phyloP scores from a whole-genome alignment of 2,329 filamentous ascomycete species.

The Exophiala sideris region DNA sequence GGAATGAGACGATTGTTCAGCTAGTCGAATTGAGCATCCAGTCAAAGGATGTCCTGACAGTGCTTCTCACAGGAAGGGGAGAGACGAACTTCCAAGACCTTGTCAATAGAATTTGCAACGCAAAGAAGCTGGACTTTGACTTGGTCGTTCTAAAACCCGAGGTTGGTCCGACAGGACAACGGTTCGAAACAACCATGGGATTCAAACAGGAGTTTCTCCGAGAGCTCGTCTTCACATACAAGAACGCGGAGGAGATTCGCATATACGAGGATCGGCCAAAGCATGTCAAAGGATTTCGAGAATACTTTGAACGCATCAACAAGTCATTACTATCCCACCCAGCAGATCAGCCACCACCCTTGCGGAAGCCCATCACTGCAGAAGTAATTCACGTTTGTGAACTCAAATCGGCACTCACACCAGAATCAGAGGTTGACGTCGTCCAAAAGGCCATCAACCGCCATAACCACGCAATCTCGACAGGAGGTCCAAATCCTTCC shows the following conservation, averaged over 20 bases:
- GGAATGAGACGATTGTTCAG: slow-evolving; percentile 86
- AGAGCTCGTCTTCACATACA: slow-evolving; percentile 81
- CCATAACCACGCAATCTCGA: slow-evolving; percentile 60
- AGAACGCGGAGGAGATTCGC: slow-evolving; percentile 72
- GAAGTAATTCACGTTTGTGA: slow-evolving; percentile 88
- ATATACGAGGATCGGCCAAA: slow-evolving; percentile 63
- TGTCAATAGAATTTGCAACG: slow-evolving; percentile 73
- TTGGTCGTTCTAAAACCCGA: slow-evolving; percentile 83
- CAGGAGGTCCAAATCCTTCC: slow-evolving; percentile 32
- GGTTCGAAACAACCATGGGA: slow-evolving; percentile 76
- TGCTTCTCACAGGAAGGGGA: slow-evolving; percentile 82
- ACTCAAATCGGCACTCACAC: slow-evolving; percentile 68
- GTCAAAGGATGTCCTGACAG: slow-evolving; percentile 78
- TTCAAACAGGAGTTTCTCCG: slow-evolving; percentile 88
- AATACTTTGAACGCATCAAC: slow-evolving; percentile 80
- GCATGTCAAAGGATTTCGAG: slow-evolving; percentile 75
- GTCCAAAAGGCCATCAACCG: slow-evolving; percentile 85
- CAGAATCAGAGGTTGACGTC: slow-evolving; percentile 73
- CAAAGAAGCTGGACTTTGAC: slow-evolving; percentile 80
- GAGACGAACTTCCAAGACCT: slow-evolving; percentile 74
- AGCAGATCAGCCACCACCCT: slow-evolving; percentile 38
- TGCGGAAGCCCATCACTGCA: slow-evolving; percentile 64
- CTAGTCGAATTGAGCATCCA: slow-evolving; percentile 76
- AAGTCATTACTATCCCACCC: slow-evolving; percentile 46
- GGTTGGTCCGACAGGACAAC: slow-evolving; percentile 74